Base-by-base conservation (phyloP, 1,139 yeast genomes). In the Sugiyamaella xylanicola region DNA sequence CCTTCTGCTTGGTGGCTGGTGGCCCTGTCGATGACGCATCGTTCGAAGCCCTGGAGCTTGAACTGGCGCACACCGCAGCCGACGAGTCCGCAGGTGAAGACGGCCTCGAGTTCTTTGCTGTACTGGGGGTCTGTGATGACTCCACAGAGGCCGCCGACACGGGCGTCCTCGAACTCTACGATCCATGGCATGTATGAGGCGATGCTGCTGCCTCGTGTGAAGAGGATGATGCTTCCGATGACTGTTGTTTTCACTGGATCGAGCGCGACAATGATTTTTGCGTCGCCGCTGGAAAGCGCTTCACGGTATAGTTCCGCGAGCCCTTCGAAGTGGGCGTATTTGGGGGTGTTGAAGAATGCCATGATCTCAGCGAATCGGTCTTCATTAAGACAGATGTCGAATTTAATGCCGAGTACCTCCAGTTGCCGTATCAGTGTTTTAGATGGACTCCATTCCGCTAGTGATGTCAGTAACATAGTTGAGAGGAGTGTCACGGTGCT, bases 41-140 rank as follows among this genome's bases (percentile, higher is more conserved):
- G 61, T 27, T 68, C 70, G 42, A 68, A 63, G 15, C 66, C 65
- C 53, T 69, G 67, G 36, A 65, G 60, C 55, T 80, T 81, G 57
- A 82, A 73, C 61, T 77, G 79, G 3, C 85, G 78, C 37, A 83
- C 79, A 2, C 82, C 86, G 57, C 86, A 79, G 61, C 86, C 81
- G 5, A 83, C 78, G 55, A 83, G 74, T 1, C 87, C 87, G 25
- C 46, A 48, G 2, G 37, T 27, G 47, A 48, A 48, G 9, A 48
- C 41, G n/a, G 39, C 8, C 15, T 75, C 21, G 2, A 54, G 43
- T 37, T 49, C 54, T 15, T 35, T 40, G 40, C 19, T 41, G 66
- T 82, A 83, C 58, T 77, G 75, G 19, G 82, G 82, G 61, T 82
- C 85, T 35, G 82, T 79, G 17, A 83, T 74, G 0, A 84, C 77